Evolutionary conservation across 441 rosid species (phyloP), one percentile per base, ranked within the genome.

Genomic region (Daphne laureola): DNA sequence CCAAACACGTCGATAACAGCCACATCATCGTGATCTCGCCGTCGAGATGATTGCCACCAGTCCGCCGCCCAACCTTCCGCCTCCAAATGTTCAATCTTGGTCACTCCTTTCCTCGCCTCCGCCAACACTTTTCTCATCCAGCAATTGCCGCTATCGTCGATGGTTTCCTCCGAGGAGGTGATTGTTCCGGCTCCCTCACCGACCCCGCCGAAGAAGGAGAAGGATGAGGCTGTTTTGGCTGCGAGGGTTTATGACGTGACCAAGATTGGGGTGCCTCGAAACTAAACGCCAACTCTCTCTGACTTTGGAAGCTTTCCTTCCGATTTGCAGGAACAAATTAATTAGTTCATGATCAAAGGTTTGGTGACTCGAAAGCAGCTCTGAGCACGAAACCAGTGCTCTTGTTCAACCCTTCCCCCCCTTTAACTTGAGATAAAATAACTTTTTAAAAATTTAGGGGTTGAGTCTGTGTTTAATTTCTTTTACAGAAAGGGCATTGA

Each of bases 221-320:
- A 59, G 58, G 62, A 66, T 67, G 75, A 67, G 67, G 79, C 64
- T 60, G 57, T 47, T 26, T 49, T 63, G 43, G 68, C 54, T 16
- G 77, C 78, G 56, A 78, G 97, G 57, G 84, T 84, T 36, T 86
- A 92, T 53, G 94, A 92, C 54, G 92, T 97, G 54, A 81, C 86
- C 58, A 87, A 66, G 27, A 86, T 83, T 0, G 96, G 98, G 43
- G 98, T 88, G 88, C 61, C 45, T 70, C 14, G 94, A 82, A 58
- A 76, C 65, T 51, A 81, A 82, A 23, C 75, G 78, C 53, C 47
- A 71, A 46, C 47, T 92, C 51, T 75, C 94, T 9, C 59, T 86
- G 17, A 96, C 96, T 12, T 25, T 92, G 57, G 92, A 86, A 67
- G 92, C 84, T 0, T 86, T 89, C 57, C 90, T 68, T 78, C 77